These are phyloP conservation scores for Boletus subcaerulescens DNA, from an alignment of 768 basidiomycete genomes.

Conservation along the genomic window DNA sequence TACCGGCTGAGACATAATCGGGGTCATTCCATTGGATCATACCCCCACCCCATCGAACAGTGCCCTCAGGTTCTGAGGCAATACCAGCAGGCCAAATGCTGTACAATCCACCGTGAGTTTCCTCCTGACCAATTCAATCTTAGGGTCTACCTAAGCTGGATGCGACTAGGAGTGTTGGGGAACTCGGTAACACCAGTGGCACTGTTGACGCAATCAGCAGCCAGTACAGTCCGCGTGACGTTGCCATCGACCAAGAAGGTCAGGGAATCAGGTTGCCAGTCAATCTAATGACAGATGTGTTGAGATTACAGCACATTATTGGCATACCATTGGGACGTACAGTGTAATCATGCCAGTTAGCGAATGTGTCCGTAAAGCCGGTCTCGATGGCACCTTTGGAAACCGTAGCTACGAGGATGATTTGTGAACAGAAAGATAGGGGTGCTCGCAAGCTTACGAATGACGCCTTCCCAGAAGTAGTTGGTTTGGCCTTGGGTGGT, in stretches of 20 bases:
- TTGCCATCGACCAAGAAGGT: constrained; percentile 70
- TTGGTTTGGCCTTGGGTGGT: constrained; percentile 74
- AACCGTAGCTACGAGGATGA: constrained; percentile 34
- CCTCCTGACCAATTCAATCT: neutral
- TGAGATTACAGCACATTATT: neutral
- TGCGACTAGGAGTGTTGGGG: constrained; percentile 75
- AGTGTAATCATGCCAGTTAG: constrained; percentile 73
- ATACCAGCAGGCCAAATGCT: constrained; percentile 85
- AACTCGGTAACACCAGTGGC: constrained; percentile 56
- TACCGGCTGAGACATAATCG: constrained; percentile 68
- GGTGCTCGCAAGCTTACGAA: constrained; percentile 45
- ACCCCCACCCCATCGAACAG: constrained; percentile 77
- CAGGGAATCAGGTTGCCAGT: constrained; percentile 72
- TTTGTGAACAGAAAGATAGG: neutral
- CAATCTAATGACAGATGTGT: constrained; percentile 46
- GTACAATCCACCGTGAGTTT: constrained; percentile 2
- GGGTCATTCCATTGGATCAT: constrained; percentile 81
- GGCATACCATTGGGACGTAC: constrained; percentile 38
- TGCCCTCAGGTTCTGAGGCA: constrained; percentile 55
- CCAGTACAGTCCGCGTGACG: constrained; percentile 64
- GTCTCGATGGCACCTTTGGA: constrained; percentile 49
- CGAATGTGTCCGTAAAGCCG: constrained; percentile 59
- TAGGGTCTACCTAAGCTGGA: constrained; percentile 68
- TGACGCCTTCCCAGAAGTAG: constrained; percentile 72
- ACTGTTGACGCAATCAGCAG: constrained; percentile 52